These are phyloP conservation scores for Podospora fimiseda DNA, from an alignment of 495 filamentous ascomycete genomes.

Conservation along the genomic window DNA sequence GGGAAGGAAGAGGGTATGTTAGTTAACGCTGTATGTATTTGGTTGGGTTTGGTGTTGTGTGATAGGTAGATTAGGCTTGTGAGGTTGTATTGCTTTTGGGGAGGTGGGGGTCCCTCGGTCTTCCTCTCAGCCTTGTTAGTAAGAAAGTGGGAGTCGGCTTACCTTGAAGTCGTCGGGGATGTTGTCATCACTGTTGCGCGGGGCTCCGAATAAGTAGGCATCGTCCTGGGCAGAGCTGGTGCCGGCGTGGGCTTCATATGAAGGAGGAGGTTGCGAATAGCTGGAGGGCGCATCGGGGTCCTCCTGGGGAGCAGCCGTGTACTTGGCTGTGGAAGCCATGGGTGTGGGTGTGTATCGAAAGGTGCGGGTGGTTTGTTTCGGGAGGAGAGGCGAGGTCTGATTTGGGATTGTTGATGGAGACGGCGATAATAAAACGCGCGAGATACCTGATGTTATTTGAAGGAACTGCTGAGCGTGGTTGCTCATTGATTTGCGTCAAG, in stretches of 20 bases:
- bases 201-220: slow-evolving; percentile 38
- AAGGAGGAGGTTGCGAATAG: slow-evolving; percentile 82
- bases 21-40: neutral
- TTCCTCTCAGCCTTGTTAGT: slow-evolving; percentile 3
- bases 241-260: slow-evolving; percentile 49
- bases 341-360: slow-evolving; percentile 1
- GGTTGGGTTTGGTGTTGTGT: no score
- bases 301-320: slow-evolving; percentile 63
- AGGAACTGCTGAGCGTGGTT: no score
- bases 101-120: no score
- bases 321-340: slow-evolving; percentile 67
- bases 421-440: no score
- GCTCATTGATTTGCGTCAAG: no score
- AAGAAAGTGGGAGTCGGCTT: slow-evolving; percentile 5
- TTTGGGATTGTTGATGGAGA: no score
- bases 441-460: no score
- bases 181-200: slow-evolving; percentile 78
- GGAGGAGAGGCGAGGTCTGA: no score
- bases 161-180: slow-evolving; percentile 98
- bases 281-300: slow-evolving; percentile 55
- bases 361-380: neutral
- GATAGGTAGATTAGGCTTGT: no score
- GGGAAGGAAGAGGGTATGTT: neutral
- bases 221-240: slow-evolving; percentile 32
- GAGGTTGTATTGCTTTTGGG: no score